Base-by-base conservation (phyloP, 768 basidiomycete genomes). In the Leucosporidium creatinivorum region DNA sequence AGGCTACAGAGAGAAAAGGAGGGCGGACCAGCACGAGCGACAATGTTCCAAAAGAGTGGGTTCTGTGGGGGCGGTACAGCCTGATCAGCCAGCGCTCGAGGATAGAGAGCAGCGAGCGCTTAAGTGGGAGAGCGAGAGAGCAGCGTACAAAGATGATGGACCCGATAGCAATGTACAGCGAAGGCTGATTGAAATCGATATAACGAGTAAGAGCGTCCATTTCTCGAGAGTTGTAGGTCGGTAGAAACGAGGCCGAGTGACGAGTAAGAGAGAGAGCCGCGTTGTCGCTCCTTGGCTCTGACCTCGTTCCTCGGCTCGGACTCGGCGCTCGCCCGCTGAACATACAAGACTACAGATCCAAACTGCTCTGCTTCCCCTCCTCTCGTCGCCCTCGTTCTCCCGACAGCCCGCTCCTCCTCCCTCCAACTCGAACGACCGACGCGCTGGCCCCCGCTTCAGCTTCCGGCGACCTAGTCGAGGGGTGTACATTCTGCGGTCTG, bases 31-130 rank as follows among this genome's bases (percentile, higher is more conserved):
- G 68, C 61, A 3, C 67, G 65, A 30, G 94, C 94, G 33, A 93
- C 85, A 69, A 92, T 85, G 78, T 99, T 99, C 94, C 94, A 99
- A 66, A 88, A 92, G 1, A 86, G 86, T 0, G 94, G 94, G 75
- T 97, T 97, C 74, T 72, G 57, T n/a, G 2, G 36, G 31, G 21
- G 21, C n/a, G n/a, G n/a, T n/a, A n/a, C n/a, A n/a, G 6, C 21
- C 30, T 3, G 31, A 36, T 33, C 57, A 31, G 23, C 23, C 33
- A 36, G 28, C 31, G n/a, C n/a, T n/a, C 33, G 33, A 12, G 13
- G 39, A 44, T 3, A 15, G 15, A 13, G 39, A 44, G 39, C 8
- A n/a, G 33, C 33, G 30, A 6, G 21, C 8, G 31, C 6, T 10
- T 18, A 9, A 15, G 21, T 4, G n/a, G 13, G 23, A 9, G 33